Evolutionary conservation across 2,329 filamentous ascomycete species (phyloP).

Genomic region (Fusarium pseudonygamai): DNA sequence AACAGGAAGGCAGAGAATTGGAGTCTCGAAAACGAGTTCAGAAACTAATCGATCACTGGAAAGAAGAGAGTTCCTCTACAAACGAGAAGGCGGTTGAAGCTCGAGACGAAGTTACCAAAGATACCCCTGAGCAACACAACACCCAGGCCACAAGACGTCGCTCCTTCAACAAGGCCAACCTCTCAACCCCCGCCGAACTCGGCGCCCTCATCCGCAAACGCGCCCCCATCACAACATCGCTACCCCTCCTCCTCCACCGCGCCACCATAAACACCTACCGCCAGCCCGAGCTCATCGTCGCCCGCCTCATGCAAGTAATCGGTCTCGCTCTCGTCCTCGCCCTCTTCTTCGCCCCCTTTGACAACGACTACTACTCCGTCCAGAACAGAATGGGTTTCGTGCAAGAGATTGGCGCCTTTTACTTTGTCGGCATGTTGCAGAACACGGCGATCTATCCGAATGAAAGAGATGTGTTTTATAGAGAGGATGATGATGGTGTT

Average conservation of each 20-base stretch:
- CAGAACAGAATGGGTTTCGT: constrained; percentile 80
- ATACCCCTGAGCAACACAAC: background rate
- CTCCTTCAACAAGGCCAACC: constrained; percentile 54
- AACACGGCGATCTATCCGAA: constrained; percentile 79
- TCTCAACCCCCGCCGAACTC: constrained; percentile 76
- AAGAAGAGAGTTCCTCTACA: constrained; percentile 4
- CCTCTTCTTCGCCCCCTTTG: constrained; percentile 76
- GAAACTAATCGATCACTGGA: constrained; percentile 69
- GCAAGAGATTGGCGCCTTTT: constrained; percentile 75
- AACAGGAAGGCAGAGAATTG: constrained; percentile 69
- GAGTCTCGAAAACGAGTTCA: constrained; percentile 71
- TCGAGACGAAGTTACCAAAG: constrained; percentile 42
- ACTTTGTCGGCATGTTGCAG: constrained; percentile 82
- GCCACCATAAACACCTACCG: constrained; percentile 75
- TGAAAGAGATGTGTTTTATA: constrained; percentile 80
- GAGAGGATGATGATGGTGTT: constrained; percentile 77
- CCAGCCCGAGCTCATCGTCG: constrained; percentile 70
- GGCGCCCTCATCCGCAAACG: constrained; percentile 73
- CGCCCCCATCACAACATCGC: constrained; percentile 68
- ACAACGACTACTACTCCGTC: constrained; percentile 73
- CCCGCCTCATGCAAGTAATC: constrained; percentile 73
- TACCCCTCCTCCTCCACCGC: constrained; percentile 73
- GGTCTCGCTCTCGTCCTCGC: constrained; percentile 70
- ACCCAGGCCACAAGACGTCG: constrained; percentile 40
- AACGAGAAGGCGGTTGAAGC: constrained; percentile 42